Evolutionary conservation across 139 green algal species (phyloP).

Genomic region (Chlamydomonas eustigma): DNA sequence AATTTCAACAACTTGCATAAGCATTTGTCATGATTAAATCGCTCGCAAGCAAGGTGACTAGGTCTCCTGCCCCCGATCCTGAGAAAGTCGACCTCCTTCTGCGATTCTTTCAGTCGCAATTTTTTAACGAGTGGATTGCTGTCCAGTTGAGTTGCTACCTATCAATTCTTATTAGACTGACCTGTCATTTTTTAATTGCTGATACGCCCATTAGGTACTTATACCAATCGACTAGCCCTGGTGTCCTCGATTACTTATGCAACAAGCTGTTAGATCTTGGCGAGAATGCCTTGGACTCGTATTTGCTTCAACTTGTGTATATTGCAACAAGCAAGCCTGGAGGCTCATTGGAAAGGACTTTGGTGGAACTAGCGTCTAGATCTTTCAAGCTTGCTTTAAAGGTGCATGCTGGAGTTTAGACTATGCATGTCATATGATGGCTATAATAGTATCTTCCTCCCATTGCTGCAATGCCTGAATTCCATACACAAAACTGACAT

Average conservation of each 20-base stretch:
- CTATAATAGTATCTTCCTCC: too few relatives aligned
- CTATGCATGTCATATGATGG: too few relatives aligned
- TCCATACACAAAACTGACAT: too few relatives aligned
- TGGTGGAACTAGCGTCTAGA: slow-evolving; percentile 74
- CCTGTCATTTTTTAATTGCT: neutral
- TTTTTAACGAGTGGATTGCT: slow-evolving; percentile 86
- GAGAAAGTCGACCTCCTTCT: slow-evolving; percentile 61
- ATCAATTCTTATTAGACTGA: neutral
- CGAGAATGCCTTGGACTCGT: slow-evolving; percentile 70
- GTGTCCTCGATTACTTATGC: slow-evolving; percentile 88
- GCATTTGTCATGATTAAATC: slow-evolving; percentile 5
- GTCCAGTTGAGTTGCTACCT: slow-evolving; percentile 47
- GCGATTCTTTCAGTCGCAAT: slow-evolving; percentile 77
- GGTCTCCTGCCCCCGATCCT: neutral
- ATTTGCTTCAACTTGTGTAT: slow-evolving; percentile 82
- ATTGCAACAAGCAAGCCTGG: slow-evolving; percentile 60
- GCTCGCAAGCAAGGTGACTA: neutral
- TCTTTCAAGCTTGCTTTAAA: slow-evolving; percentile 85
- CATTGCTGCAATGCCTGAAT: too few relatives aligned
- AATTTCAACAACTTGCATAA: too few relatives aligned
- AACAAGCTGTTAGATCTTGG: slow-evolving; percentile 78
- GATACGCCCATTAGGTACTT: slow-evolving; percentile 63
- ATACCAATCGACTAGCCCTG: slow-evolving; percentile 59
- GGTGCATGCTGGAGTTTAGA: too few relatives aligned
- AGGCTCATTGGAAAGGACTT: slow-evolving; percentile 64